A percentile compares a stretch with the other conserved stretches of the same genome.
phyloP scores from a whole-genome alignment of 2,329 filamentous ascomycete genomes.

The Trichoderma hamatum region DNA sequence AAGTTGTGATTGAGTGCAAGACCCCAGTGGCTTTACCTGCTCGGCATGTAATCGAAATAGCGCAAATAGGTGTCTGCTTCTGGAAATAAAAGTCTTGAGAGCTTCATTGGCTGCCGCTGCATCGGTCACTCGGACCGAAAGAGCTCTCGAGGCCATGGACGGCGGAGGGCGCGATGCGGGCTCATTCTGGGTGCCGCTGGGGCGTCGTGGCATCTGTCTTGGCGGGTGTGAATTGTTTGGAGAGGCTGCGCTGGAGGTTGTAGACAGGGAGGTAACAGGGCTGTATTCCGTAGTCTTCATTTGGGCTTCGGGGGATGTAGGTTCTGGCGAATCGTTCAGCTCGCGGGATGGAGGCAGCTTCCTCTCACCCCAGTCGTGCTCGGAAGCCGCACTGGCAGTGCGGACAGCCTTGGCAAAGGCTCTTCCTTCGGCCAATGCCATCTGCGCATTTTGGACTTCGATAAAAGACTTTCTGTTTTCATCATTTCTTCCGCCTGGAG shows the following conservation, averaged over 20 bases:
- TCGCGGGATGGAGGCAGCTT: constrained; percentile 29
- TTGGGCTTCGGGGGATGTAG: constrained; percentile 37
- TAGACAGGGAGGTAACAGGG: constrained; percentile 45
- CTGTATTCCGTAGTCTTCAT: constrained; percentile 44
- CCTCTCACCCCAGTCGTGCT: constrained; percentile 40
- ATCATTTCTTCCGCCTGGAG: constrained; percentile 44
- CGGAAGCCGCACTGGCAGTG: constrained; percentile 40
- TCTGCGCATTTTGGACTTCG: constrained; percentile 60
- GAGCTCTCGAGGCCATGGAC: constrained; percentile 37
- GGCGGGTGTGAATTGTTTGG: constrained; percentile 27
- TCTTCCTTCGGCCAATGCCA: constrained; percentile 62
- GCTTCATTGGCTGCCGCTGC: constrained; percentile 63
- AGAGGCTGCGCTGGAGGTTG: constrained; percentile 37
- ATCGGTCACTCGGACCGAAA: constrained; percentile 48
- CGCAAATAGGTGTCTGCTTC: constrained; percentile 73
- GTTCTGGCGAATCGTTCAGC: constrained; percentile 35
- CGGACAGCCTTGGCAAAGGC: constrained; percentile 57
- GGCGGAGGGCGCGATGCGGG: constrained; percentile 25
- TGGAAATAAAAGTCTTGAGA: constrained; percentile 67
- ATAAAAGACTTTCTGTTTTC: constrained; percentile 62
- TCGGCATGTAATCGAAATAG: constrained; percentile 80
- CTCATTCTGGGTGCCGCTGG: constrained; percentile 36
- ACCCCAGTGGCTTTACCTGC: constrained; percentile 65
- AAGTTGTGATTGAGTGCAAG: constrained; percentile 67
- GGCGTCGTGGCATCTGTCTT: constrained; percentile 29